Base-by-base conservation (phyloP, 495 filamentous ascomycete species). In the Clohesyomyces aquaticus region DNA sequence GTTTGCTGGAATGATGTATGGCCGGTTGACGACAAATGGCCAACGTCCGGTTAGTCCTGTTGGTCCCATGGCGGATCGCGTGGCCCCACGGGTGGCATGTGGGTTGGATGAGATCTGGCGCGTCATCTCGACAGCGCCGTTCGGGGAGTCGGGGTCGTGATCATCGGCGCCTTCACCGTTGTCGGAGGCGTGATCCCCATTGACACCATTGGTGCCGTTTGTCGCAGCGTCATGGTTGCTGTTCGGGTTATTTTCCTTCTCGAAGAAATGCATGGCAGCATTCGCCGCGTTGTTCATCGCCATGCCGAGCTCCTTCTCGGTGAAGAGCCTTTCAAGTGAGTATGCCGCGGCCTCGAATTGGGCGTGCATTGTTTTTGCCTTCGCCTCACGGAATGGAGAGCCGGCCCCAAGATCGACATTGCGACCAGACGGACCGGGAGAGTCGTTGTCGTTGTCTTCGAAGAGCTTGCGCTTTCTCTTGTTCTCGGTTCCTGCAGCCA, bases 241-340 rank as follows among this genome's bases (percentile, higher is more conserved):
- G 55, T 63, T 54, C 9, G 70, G 48, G 47, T 69, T 65, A 55
- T 72, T 71, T 23, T 73, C 68, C 43, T 71, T 68, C 29, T 69
- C 67, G 54, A 79, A 77, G 69, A 76, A 74, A 51, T 72, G 61
- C 10, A 65, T 60, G 0, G 77, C 71, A 1, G 77, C 76, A n/a
- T 69, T 57, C 16, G 75, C 67, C 14, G 77, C 77, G 18, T 71
- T 72, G 42, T 77, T 75, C 35, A 74, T 74, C 16, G 73, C 86
- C 75, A 90, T 80, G 27, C 84, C 81, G 12, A 97, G 85, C 75
- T 98, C 93, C 77, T 93, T 96, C 63, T 96, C 92, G 0, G 91
- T 96, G 71, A 98, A 97, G 23, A 98, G 85, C 59, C 91, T 89
- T 53, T 96, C 88, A 61, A 98, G 86, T 47, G 88, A 91, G 75